These are phyloP conservation scores for Myriosclerotinia curreyana DNA, from an alignment of 2,329 filamentous ascomycete species.

Conservation along the genomic window DNA sequence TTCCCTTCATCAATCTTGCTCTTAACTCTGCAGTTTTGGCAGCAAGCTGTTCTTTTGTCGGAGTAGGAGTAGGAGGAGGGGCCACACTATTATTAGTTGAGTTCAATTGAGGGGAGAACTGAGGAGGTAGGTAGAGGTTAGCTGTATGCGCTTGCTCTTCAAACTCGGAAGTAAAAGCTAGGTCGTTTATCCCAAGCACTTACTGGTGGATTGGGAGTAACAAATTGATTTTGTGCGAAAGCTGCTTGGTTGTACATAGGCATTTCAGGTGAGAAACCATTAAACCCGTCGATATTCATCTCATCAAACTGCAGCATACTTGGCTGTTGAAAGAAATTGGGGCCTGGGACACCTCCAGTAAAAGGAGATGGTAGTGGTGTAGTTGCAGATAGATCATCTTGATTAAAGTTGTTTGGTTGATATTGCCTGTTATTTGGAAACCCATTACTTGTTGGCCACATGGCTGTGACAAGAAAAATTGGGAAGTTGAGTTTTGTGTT, in stretches of 20 bases:
- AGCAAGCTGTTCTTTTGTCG: conserved; percentile 32
- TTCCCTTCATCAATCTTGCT: conserved; percentile 34
- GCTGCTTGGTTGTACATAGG: conserved; percentile 29
- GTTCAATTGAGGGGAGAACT: conserved; percentile 33
- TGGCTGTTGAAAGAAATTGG: conserved; percentile 29
- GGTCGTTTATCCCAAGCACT: conserved; percentile 24
- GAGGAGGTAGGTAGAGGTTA: conserved; percentile 22
- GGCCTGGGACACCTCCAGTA: conserved; percentile 21
- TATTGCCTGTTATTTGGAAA: conserved; percentile 33
- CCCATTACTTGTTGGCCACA: conserved; percentile 35
- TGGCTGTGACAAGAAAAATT: conserved; percentile 19
- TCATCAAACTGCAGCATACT: conserved; percentile 29
- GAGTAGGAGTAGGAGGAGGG: conserved; percentile 21
- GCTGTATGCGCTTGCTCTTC: conserved; percentile 23
- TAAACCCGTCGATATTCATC: conserved; percentile 25
- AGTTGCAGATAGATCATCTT: conserved; percentile 27
- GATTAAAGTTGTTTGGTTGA: conserved; percentile 31
- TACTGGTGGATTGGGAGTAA: conserved; percentile 30
- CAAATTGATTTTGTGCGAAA: conserved; percentile 33
- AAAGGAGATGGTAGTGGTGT: conserved; percentile 23
- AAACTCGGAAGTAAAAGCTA: not conserved
- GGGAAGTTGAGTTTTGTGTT: not conserved
- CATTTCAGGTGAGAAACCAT: conserved; percentile 30
- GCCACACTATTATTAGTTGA: conserved; percentile 23
- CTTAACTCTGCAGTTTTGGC: conserved; percentile 38